These are phyloP conservation scores for Exserohilum turcica DNA, from an alignment of 2,329 filamentous ascomycete genomes.

Conservation along the genomic window DNA sequence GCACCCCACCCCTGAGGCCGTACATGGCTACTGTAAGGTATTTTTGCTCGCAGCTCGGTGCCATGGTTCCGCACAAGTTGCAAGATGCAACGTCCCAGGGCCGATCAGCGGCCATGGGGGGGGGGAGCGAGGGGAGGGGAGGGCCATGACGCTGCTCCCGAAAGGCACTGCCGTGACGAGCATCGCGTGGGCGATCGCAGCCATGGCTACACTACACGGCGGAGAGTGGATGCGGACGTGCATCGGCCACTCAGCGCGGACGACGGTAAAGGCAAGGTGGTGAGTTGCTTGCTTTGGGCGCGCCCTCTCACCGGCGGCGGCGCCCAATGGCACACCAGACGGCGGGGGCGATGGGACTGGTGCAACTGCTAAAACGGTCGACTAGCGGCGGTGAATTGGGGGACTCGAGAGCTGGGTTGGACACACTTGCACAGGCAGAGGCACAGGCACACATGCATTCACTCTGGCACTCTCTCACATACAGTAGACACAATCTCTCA, in stretches of 20 bases:
- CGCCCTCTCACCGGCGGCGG: constrained; percentile 22
- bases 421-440: too few species aligned
- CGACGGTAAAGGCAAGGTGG: constrained; percentile 29
- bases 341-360: constrained; percentile 31
- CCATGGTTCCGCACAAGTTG: constrained; percentile 30
- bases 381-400: constrained; percentile 35
- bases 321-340: constrained; percentile 22
- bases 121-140: constrained; percentile 10
- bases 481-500: too few species aligned
- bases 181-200: constrained; percentile 33
- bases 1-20: constrained; percentile 19
- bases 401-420: constrained; percentile 30
- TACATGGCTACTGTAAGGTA: too few species aligned
- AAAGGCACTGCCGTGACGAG: constrained; percentile 31
- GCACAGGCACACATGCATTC: not conserved
- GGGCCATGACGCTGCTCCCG: constrained; percentile 32
- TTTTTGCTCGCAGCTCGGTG: constrained; percentile 15
- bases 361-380: constrained; percentile 45
- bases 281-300: constrained; percentile 43
- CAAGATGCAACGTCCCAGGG: constrained; percentile 21
- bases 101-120: constrained; percentile 32
- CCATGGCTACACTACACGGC: constrained; percentile 25
- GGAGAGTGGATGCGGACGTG: constrained; percentile 23
- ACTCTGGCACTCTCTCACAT: too few species aligned
- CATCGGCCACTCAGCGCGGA: constrained; percentile 29